Conservation (phyloP, 2,329 filamentous ascomycete genomes). For the Lachnellula cervina region DNA sequence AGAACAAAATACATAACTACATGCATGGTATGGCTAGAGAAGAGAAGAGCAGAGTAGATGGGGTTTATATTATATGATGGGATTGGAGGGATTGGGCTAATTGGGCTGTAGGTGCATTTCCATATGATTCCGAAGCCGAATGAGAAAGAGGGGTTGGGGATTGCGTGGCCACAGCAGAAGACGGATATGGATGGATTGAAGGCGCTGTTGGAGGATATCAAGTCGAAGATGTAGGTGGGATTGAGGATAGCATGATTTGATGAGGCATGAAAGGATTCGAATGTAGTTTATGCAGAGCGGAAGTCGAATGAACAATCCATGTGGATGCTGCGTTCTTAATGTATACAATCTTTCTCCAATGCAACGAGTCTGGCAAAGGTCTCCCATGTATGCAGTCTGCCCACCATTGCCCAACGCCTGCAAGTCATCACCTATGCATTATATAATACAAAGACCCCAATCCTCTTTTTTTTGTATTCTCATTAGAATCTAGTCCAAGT, state of each 20-base stretch:
- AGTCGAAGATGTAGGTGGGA: slow-evolving; percentile 70
- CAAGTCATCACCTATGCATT: neutral
- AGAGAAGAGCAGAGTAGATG: neutral
- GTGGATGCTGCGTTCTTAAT: neutral
- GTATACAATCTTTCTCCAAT: neutral
- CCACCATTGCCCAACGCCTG: slow-evolving; percentile 3
- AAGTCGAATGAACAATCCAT: neutral
- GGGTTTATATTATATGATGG: neutral
- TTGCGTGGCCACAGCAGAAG: slow-evolving; percentile 72
- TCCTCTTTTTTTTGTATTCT: neutral
- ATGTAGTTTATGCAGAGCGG: neutral
- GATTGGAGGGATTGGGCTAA: neutral
- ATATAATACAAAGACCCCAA: slow-evolving; percentile 4
- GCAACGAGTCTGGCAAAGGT: neutral
- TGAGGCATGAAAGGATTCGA: neutral
- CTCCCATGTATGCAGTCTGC: neutral
- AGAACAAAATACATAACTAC: too few species aligned
- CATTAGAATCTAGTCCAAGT: slow-evolving; percentile 25
- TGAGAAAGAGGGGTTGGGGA: slow-evolving; percentile 68
- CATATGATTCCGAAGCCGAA: slow-evolving; percentile 98
- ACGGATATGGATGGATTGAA: slow-evolving; percentile 80
- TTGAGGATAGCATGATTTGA: neutral
- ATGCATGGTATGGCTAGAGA: neutral
- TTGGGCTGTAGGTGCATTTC: slow-evolving; percentile 67
- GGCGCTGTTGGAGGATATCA: slow-evolving; percentile 75